Evolutionary conservation across 805 yeast species (phyloP).

Genomic region (Metschnikowia kunwiensis): DNA sequence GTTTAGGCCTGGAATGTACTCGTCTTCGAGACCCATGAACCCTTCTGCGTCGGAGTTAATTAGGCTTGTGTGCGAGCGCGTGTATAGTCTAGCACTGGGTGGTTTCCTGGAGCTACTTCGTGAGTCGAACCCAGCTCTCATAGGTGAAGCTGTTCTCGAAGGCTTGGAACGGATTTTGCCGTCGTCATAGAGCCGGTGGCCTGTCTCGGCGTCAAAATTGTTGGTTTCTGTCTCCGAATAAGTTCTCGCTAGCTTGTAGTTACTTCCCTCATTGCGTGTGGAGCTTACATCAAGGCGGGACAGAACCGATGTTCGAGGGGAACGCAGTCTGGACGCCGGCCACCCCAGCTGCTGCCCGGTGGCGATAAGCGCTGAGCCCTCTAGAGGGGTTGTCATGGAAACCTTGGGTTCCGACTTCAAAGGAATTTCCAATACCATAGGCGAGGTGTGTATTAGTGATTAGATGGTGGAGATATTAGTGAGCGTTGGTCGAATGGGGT

Average conservation of each 20-base stretch:
- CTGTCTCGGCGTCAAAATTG: conserved; percentile 54
- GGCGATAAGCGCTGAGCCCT: conserved; percentile 8
- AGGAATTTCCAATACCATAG: conserved; percentile 35
- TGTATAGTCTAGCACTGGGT: conserved; percentile 23
- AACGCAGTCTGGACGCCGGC: conserved; percentile 8
- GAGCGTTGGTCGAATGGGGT: too few relatives aligned
- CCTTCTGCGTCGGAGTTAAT: conserved; percentile 16
- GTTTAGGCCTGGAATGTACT: conserved; percentile 71
- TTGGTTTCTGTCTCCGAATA: conserved; percentile 65
- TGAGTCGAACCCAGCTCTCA: not conserved
- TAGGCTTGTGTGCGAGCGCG: conserved; percentile 29
- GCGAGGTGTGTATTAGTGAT: not conserved
- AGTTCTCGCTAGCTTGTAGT: conserved; percentile 45
- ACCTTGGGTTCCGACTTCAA: conserved; percentile 40
- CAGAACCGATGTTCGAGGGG: conserved; percentile 7
- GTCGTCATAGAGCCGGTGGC: conserved; percentile 54
- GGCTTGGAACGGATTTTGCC: conserved; percentile 45
- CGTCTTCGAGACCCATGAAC: conserved; percentile 61
- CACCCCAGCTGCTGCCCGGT: conserved; percentile 7
- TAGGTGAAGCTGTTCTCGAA: conserved; percentile 19
- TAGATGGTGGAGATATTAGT: too few relatives aligned
- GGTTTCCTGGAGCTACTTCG: conserved; percentile 6
- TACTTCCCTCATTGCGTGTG: conserved; percentile 8
- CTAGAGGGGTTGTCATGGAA: conserved; percentile 20
- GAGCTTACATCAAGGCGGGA: conserved; percentile 3